phyloP scores from a whole-genome alignment of 768 basidiomycete genomes.

The Dentipellis sp. region DNA sequence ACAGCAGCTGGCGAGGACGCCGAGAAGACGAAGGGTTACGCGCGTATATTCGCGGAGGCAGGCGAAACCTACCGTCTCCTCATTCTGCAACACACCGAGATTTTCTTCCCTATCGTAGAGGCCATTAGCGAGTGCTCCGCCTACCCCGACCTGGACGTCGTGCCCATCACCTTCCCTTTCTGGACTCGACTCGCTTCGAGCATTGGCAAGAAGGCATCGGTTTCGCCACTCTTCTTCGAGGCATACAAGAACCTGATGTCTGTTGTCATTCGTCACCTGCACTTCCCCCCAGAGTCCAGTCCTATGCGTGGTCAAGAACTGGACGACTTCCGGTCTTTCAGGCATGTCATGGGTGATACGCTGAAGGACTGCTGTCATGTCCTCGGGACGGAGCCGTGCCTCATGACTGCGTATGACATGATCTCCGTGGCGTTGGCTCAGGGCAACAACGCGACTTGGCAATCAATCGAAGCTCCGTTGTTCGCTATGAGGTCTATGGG shows the following conservation, averaged over 20 bases:
- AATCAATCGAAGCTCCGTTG: constrained; percentile 93
- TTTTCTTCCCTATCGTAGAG: constrained; percentile 91
- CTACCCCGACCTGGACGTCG: constrained; percentile 90
- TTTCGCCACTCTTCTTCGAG: constrained; percentile 69
- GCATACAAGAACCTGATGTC: constrained; percentile 79
- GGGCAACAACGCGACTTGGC: constrained; percentile 64
- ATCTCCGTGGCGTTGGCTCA: constrained; percentile 67
- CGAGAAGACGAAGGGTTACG: constrained; percentile 83
- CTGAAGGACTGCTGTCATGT: constrained; percentile 97
- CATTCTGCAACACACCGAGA: constrained; percentile 81
- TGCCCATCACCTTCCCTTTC: constrained; percentile 95
- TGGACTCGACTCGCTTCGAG: constrained; percentile 96
- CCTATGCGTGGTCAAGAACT: constrained; percentile 73
- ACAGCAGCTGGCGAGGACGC: constrained; percentile 60
- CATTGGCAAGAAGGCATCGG: constrained; percentile 65
- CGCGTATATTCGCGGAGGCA: constrained; percentile 92
- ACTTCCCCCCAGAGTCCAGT: constrained; percentile 72
- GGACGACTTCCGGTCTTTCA: constrained; percentile 89
- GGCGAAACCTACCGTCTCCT: constrained; percentile 92
- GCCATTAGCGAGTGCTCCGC: constrained; percentile 91
- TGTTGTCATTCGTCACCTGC: constrained; percentile 83
- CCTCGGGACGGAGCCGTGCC: constrained; percentile 77
- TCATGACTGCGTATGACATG: constrained; percentile 72
- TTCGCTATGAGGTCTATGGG: constrained; percentile 99
- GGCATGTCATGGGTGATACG: constrained; percentile 98